Evolutionary conservation across 1,284 basidiomycete species (phyloP).

Genomic region (Volvariella volvacea): DNA sequence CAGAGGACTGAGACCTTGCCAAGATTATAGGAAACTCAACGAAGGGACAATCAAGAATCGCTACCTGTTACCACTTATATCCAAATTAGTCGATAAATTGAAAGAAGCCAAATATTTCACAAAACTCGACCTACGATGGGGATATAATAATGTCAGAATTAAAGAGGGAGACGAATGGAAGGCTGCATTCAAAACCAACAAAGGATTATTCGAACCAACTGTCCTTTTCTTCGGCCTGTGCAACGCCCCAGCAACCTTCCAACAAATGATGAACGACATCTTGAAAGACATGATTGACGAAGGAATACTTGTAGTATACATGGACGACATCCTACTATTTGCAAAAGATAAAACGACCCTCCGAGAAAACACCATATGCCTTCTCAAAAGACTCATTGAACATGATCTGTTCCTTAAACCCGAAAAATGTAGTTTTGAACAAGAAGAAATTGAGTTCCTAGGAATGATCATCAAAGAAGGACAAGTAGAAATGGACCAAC

Average conservation of each 20-base stretch:
- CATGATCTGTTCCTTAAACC: conserved; percentile 18
- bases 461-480: conserved; percentile 18
- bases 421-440: conserved; percentile 23
- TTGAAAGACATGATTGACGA: too few relatives aligned
- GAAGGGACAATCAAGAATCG: neutral
- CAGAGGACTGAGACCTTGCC: too few relatives aligned
- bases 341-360: too few relatives aligned
- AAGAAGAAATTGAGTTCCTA: conserved; percentile 20
- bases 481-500: conserved; percentile 20
- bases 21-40: conserved; percentile 3
- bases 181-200: conserved; percentile 23
- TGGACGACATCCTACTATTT: too few relatives aligned
- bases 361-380: too few relatives aligned
- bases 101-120: too few relatives aligned
- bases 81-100: neutral
- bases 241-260: too few relatives aligned
- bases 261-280: too few relatives aligned
- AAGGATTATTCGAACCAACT: conserved; percentile 25
- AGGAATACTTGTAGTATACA: too few relatives aligned
- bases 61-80: neutral
- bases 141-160: conserved; percentile 21
- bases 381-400: conserved; percentile 9
- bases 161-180: conserved; percentile 29
- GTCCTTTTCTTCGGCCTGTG: conserved; percentile 38
- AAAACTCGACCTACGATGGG: conserved; percentile 12